Conservation (phyloP, 805 yeast species). For the Jamesozyma rosinii region DNA sequence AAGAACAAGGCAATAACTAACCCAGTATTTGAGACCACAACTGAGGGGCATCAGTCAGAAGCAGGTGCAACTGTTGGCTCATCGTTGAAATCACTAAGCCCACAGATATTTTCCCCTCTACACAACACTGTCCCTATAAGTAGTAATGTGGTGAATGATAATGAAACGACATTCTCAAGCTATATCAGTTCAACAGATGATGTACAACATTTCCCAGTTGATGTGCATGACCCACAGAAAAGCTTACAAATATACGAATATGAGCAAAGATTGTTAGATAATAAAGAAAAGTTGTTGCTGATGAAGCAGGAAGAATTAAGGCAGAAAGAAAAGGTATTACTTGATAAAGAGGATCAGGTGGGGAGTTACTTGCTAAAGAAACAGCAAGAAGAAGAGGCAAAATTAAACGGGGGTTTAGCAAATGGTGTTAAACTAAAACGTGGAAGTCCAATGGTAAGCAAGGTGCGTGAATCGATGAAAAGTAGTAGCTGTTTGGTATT, state of each 20-base stretch:
- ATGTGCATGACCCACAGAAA: neutral
- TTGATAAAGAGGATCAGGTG: conserved; percentile 3
- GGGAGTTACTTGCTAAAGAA: neutral
- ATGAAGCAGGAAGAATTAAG: conserved; percentile 2
- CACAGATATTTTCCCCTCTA: neutral
- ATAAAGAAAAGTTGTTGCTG: neutral
- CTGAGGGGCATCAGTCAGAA: neutral
- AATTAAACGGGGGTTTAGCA: neutral
- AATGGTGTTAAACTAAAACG: neutral
- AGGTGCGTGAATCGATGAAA: neutral
- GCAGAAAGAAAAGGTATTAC: conserved; percentile 4
- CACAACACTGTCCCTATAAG: neutral
- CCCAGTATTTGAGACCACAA: neutral
- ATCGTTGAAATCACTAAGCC: neutral
- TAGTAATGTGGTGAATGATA: neutral
- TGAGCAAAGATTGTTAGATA: neutral
- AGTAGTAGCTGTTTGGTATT: neutral
- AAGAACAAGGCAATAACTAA: neutral
- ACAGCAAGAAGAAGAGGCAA: conserved; percentile 1
- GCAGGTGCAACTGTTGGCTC: neutral
- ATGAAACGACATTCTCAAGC: neutral
- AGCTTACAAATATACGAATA: neutral
- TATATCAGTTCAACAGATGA: neutral
- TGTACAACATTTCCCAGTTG: neutral
- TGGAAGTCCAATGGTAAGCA: neutral